Conservation (phyloP, 2,329 filamentous ascomycete genomes). For the Epichloe sylvatica region DNA sequence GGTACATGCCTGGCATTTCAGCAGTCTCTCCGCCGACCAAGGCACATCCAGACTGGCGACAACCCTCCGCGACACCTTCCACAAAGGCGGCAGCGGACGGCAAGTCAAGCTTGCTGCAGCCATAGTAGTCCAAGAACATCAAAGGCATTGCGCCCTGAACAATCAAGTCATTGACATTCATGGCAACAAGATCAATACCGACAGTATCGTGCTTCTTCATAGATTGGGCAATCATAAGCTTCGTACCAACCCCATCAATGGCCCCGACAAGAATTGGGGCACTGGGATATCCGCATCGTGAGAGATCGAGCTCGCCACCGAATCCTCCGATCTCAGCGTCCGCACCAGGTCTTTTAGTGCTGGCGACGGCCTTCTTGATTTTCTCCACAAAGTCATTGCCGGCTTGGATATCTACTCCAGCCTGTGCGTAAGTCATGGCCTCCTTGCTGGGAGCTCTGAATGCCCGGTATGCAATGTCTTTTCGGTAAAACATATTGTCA, state of each 20-base stretch:
- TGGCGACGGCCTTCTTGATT: constrained; percentile 81
- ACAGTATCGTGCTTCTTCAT: constrained; percentile 88
- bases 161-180: constrained; percentile 97
- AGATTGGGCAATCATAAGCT: constrained; percentile 87
- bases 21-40: constrained; percentile 96
- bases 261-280: constrained; percentile 79
- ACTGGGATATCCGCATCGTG: constrained; percentile 56
- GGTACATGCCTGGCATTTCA: constrained; percentile 95
- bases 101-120: constrained; percentile 75
- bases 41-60: constrained; percentile 70
- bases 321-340: constrained; percentile 94
- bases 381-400: constrained; percentile 85
- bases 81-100: constrained; percentile 73
- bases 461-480: constrained; percentile 76
- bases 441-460: constrained; percentile 36
- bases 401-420: constrained; percentile 86
- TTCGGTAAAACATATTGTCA: constrained; percentile 79
- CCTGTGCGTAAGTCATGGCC: constrained; percentile 76
- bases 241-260: constrained; percentile 93
- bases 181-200: constrained; percentile 90
- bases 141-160: constrained; percentile 91
- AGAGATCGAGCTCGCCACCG: constrained; percentile 52
- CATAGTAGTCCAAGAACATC: constrained; percentile 97
- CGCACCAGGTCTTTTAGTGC: constrained; percentile 72
- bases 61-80: constrained; percentile 77